Percentiles rank a stretch among this genome's conserved stretches.
Evolutionary conservation across 306 rosid genomes (phyloP).

Genomic region (Begonia fuchsioides): DNA sequence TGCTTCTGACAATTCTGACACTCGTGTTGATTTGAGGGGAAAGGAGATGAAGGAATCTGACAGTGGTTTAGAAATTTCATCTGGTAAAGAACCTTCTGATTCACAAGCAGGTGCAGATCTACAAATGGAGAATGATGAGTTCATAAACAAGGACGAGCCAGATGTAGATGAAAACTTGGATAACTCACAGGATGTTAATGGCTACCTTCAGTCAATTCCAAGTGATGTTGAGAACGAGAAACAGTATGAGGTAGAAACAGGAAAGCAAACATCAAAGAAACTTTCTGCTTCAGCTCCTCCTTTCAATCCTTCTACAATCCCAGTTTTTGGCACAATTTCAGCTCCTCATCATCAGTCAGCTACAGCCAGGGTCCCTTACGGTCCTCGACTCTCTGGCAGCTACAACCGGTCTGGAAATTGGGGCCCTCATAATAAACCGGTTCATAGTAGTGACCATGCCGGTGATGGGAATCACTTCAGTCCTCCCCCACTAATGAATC

Average conservation of each 20-base stretch:
- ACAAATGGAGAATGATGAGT: constrained; percentile 16
- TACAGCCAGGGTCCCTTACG: constrained; percentile 88
- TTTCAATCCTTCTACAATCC: constrained; percentile 71
- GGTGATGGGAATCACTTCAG: constrained; percentile 57
- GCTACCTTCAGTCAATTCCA: constrained; percentile 12
- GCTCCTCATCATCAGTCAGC: constrained; percentile 91
- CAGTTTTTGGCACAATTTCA: constrained; percentile 69
- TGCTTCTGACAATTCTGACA: constrained; percentile 26
- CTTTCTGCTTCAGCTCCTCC: constrained; percentile 98
- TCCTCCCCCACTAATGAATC: constrained; percentile 80
- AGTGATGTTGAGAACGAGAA: constrained; percentile 58
- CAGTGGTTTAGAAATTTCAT: constrained; percentile 12
- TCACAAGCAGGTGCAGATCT: constrained; percentile 19
- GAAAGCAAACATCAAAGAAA: constrained; percentile 74
- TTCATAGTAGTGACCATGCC: constrained; percentile 44
- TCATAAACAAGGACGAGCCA: constrained; percentile 12
- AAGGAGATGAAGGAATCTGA: not conserved
- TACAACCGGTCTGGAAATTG: constrained; percentile 70
- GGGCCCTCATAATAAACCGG: constrained; percentile 54
- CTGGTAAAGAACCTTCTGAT: constrained; percentile 12
- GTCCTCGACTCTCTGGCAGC: constrained; percentile 89
- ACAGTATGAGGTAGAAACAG: constrained; percentile 52
- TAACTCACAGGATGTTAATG: constrained; percentile 13
- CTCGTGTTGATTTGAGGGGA: constrained; percentile 5
- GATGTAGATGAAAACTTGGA: constrained; percentile 24